Conservation (phyloP, 371 early-diverging fungal genomes). For the Mortierella sp. region DNA sequence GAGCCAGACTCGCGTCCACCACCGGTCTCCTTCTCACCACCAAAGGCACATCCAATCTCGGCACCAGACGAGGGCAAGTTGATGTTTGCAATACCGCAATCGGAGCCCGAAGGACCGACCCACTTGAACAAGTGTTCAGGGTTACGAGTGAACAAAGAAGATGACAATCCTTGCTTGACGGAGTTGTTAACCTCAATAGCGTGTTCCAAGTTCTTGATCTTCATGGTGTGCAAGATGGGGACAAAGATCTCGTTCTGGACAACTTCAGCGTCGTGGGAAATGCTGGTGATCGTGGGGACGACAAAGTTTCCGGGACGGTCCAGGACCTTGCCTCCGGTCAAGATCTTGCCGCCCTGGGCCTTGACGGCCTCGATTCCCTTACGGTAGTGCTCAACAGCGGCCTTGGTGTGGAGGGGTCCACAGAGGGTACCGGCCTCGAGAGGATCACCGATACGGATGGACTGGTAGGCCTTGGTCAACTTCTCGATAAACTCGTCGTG, state of each 20-base stretch:
- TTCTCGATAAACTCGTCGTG: conserved; percentile 88
- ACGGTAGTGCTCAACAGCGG: conserved; percentile 84
- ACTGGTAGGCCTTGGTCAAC: conserved; percentile 88
- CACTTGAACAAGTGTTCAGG: conserved; percentile 92
- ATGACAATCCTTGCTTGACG: conserved; percentile 94
- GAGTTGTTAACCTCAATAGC: conserved; percentile 93
- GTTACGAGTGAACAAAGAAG: conserved; percentile 89
- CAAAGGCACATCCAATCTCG: conserved; percentile 98
- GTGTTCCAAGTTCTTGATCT: conserved; percentile 86
- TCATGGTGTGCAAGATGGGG: conserved; percentile 93
- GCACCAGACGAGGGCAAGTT: conserved; percentile 99
- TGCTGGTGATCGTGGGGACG: conserved; percentile 93
- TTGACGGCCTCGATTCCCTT: conserved; percentile 84
- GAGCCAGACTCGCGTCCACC: conserved; percentile 97
- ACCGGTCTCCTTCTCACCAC: conserved; percentile 98
- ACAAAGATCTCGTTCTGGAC: conserved; percentile 97
- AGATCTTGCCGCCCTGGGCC: conserved; percentile 89
- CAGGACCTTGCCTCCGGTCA: conserved; percentile 88
- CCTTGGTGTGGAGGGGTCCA: conserved; percentile 94
- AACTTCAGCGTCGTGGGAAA: conserved; percentile 81
- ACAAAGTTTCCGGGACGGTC: conserved; percentile 91
- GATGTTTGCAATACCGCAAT: conserved; percentile 98
- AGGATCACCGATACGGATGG: conserved; percentile 95
- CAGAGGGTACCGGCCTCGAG: conserved; percentile 87
- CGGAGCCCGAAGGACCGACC: conserved; percentile 95